Evolutionary conservation across 768 basidiomycete genomes (phyloP).

Genomic region (Chiua virens): DNA sequence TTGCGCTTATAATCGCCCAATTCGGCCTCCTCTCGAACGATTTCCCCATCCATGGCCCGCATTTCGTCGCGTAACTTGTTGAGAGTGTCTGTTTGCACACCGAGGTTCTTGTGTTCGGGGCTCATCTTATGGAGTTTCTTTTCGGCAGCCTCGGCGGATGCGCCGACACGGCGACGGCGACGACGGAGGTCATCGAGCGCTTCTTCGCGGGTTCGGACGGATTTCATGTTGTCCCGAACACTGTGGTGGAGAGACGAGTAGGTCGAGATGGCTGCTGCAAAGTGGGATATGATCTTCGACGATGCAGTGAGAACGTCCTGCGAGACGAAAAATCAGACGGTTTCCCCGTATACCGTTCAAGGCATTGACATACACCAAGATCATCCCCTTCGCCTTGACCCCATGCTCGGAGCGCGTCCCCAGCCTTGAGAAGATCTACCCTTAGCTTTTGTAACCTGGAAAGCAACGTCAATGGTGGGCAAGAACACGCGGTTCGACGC

Average conservation of each 20-base stretch:
- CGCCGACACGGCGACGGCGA: constrained; percentile 60
- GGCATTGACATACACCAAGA: constrained; percentile 55
- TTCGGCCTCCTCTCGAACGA: constrained; percentile 77
- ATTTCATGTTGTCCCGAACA: constrained; percentile 69
- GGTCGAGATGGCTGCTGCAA: constrained; percentile 62
- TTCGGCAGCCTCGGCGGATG: constrained; percentile 81
- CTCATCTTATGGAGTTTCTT: constrained; percentile 90
- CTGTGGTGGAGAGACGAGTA: constrained; percentile 71
- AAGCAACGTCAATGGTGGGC: background rate
- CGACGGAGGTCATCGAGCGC: constrained; percentile 73
- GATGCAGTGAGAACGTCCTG: constrained; percentile 79
- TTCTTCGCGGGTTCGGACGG: constrained; percentile 83
- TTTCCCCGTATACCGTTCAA: background rate
- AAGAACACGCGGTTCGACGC: constrained; percentile 26
- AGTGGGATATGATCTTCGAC: constrained; percentile 62
- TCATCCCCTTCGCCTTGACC: constrained; percentile 83
- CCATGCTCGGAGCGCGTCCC: constrained; percentile 72
- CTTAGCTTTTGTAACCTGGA: constrained; percentile 64
- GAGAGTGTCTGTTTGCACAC: constrained; percentile 68
- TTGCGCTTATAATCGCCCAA: constrained; percentile 83
- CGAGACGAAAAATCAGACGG: background rate
- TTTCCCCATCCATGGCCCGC: constrained; percentile 73
- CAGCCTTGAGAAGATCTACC: constrained; percentile 62
- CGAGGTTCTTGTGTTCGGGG: constrained; percentile 82
- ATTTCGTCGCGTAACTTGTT: constrained; percentile 77